phyloP scores from a whole-genome alignment of 2,329 filamentous ascomycete species.

The Aureobasidium sp. region DNA sequence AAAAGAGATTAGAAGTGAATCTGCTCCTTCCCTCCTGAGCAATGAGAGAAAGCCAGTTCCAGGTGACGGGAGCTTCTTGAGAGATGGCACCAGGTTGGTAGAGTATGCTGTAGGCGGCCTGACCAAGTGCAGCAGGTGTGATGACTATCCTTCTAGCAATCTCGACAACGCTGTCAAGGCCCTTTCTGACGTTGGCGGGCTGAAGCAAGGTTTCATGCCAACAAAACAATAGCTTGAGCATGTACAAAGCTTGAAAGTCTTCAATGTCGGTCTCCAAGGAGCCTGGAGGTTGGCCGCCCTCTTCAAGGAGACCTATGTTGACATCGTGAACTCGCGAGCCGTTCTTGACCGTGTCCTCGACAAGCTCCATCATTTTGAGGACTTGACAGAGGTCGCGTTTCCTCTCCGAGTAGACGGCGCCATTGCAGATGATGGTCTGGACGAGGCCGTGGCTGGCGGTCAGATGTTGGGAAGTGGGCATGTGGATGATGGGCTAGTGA shows the following conservation, averaged over 20 bases:
- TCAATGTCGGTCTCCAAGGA: conserved; percentile 56
- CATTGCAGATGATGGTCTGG: conserved; percentile 76
- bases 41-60: conserved; percentile 74
- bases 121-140: conserved; percentile 55
- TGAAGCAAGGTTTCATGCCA: conserved; percentile 78
- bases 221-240: conserved; percentile 68
- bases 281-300: conserved; percentile 45
- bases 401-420: conserved; percentile 79
- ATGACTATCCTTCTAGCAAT: conserved; percentile 66
- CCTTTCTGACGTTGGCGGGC: conserved; percentile 66
- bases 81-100: conserved; percentile 57
- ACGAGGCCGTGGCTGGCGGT: conserved; percentile 73
- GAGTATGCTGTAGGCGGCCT: conserved; percentile 62
- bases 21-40: conserved; percentile 76
- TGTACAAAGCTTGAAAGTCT: conserved; percentile 71
- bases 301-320: conserved; percentile 41
- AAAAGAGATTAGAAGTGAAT: conserved; percentile 69
- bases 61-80: conserved; percentile 57
- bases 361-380: conserved; percentile 72
- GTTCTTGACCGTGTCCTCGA: conserved; percentile 65
- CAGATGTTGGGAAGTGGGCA: conserved; percentile 74
- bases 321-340: conserved; percentile 59
- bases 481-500: conserved; percentile 78
- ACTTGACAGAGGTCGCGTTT: conserved; percentile 66
- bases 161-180: conserved; percentile 63